Conservation (phyloP, 2,329 filamentous ascomycete species). For the Chaetomium strumarium region DNA sequence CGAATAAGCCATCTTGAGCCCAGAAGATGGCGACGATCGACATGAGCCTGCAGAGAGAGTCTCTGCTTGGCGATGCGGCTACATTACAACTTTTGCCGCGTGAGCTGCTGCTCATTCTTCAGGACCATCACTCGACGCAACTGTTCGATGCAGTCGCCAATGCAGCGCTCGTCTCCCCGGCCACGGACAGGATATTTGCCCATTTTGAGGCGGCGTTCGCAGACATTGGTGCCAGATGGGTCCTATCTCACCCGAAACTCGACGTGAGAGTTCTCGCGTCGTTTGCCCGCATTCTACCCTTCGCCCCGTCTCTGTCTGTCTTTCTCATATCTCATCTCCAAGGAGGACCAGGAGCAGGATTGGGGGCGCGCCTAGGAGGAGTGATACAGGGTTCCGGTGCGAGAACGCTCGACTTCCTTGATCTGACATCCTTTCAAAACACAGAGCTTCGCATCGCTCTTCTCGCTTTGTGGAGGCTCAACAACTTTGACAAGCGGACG, state of each 20-base stretch:
- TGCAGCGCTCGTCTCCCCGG: constrained; percentile 61
- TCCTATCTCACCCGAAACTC: constrained; percentile 41
- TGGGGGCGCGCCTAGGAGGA: background rate
- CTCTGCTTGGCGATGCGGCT: constrained; percentile 49
- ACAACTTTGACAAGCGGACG: constrained; percentile 65
- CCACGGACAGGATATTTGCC: constrained; percentile 67
- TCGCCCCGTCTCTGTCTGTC: constrained; percentile 72
- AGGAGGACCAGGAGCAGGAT: constrained; percentile 3
- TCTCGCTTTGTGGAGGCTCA: constrained; percentile 69
- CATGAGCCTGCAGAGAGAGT: constrained; percentile 48
- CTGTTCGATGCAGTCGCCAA: constrained; percentile 67
- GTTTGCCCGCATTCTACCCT: constrained; percentile 73
- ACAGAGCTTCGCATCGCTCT: constrained; percentile 40
- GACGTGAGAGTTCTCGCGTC: constrained; percentile 54
- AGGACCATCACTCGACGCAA: constrained; percentile 54
- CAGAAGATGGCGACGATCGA: constrained; percentile 51
- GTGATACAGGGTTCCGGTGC: background rate
- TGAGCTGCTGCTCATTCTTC: constrained; percentile 64
- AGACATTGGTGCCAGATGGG: constrained; percentile 79
- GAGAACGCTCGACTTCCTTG: constrained; percentile 13
- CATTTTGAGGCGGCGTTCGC: constrained; percentile 71
- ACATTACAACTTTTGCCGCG: constrained; percentile 57
- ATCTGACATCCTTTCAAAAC: constrained; percentile 20
- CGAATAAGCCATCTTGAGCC: constrained; percentile 10
- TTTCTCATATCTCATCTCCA: constrained; percentile 46